Evolutionary conservation across 2,329 filamentous ascomycete genomes (phyloP).

Genomic region (Fusarium robinianum): DNA sequence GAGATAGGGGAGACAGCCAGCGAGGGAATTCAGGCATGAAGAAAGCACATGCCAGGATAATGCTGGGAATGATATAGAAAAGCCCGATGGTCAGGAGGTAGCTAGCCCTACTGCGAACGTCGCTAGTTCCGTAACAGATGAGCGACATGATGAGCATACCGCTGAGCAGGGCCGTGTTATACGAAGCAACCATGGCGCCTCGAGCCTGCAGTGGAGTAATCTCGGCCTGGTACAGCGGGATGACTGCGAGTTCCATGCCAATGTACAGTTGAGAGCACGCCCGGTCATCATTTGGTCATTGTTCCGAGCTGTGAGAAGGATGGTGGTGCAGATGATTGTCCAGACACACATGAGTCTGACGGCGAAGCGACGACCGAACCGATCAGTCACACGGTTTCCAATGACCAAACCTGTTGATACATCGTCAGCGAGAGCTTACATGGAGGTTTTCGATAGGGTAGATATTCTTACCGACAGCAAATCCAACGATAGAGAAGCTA

Average conservation of each 20-base stretch:
- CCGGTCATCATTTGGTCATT: conserved; percentile 41
- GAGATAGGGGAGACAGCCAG: conserved; percentile 40
- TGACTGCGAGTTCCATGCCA: conserved; percentile 44
- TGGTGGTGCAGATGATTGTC: conserved; percentile 39
- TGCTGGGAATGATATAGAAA: conserved; percentile 41
- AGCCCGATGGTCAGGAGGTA: conserved; percentile 43
- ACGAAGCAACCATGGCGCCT: conserved; percentile 39
- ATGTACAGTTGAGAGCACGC: conserved; percentile 46
- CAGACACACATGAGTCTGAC: conserved; percentile 43
- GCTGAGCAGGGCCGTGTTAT: conserved; percentile 36
- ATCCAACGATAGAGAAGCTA: conserved; percentile 42
- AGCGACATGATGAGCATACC: conserved; percentile 32
- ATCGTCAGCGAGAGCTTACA: conserved; percentile 4
- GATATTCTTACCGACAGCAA: conserved; percentile 40
- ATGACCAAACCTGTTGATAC: conserved; percentile 2
- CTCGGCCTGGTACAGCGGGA: conserved; percentile 42
- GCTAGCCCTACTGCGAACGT: conserved; percentile 36
- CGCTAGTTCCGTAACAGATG: conserved; percentile 38
- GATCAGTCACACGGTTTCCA: conserved; percentile 28
- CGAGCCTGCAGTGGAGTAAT: conserved; percentile 36
- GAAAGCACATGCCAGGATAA: conserved; percentile 33
- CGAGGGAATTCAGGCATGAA: conserved; percentile 34
- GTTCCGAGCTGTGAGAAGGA: conserved; percentile 39
- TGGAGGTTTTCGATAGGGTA: too few species aligned
- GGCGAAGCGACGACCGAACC: conserved; percentile 41